Base-by-base conservation (phyloP, 1,139 yeast genomes). In the Suhomyces chickasaworum region DNA sequence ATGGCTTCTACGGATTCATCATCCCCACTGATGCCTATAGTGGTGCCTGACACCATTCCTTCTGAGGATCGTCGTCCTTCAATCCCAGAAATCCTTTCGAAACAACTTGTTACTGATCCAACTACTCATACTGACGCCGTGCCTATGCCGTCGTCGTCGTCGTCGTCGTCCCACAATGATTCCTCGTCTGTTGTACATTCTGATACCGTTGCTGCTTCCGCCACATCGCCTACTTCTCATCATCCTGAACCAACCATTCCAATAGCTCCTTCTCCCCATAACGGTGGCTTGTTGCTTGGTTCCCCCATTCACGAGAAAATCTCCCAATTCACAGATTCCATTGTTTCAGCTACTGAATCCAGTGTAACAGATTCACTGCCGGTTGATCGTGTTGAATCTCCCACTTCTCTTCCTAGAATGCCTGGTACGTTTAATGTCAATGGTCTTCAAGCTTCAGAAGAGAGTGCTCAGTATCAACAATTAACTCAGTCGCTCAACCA, bases 391-490 rank as follows among this genome's bases (percentile, higher is more conserved):
- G 44, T 40, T 17, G 47, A 40, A 25, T 37, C 50, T 25, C 47
- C 51, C 15, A 29, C 48, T 16, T 15, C 49, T 3, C 59, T 81
- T n/a, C 89, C 88, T 9, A 65, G 89, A 41, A 73, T 78, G 63
- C 83, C 85, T 1, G 89, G 83, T 1, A 77, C 84, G 0, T 68
- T 77, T 53, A 78, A 84, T 58, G 84, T 84, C 40, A 77, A 71
- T 49, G 86, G 80, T 1, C 63, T 83, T 41, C 64, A 64, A 41
- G 52, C 53, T 17, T 54, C 59, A 39, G 54, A 56, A 39, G 59
- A 56, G 15, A 51, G 35, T 37, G 36, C 17, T 23, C 48, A 59
- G 38, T 62, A 60, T 45, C 58, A 58, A 29, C 61, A 61, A 46
- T 50, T 61, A 35, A 56, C 61, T 3, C 57, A 58, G 42, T 48